Conservation (phyloP, 768 basidiomycete species). For the Termitomyces bulborhizus region DNA sequence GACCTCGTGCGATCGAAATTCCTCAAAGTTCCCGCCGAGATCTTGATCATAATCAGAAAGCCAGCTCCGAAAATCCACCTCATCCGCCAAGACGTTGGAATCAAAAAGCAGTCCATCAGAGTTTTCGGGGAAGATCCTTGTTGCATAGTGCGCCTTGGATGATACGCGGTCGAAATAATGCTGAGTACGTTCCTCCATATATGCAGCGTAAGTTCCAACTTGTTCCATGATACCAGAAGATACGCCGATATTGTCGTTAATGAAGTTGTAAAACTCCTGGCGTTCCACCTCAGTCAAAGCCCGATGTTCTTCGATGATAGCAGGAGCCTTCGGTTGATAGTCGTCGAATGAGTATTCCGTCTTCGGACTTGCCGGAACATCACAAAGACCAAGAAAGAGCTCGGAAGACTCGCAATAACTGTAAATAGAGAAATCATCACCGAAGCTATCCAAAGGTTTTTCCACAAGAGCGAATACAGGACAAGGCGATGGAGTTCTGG, state of each 20-base stretch:
- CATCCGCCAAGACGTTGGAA: conserved; percentile 8
- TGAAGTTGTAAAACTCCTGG: conserved; percentile 41
- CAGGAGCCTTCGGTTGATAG: conserved; percentile 12
- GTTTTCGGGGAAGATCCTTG: conserved; percentile 1
- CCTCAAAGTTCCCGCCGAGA: not conserved
- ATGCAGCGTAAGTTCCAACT: conserved; percentile 43
- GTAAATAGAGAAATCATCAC: conserved; percentile 14
- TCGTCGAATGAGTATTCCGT: not conserved
- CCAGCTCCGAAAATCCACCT: conserved; percentile 25
- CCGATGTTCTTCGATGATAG: conserved; percentile 21
- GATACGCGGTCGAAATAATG: conserved; percentile 41
- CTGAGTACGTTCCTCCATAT: conserved; percentile 43
- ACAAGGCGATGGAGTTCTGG: conserved; percentile 13
- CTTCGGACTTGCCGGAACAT: conserved; percentile 1
- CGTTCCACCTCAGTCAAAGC: conserved; percentile 41
- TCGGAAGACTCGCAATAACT: conserved; percentile 5
- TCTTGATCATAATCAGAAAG: conserved; percentile 16
- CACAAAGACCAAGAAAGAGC: conserved; percentile 10
- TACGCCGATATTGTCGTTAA: conserved; percentile 43
- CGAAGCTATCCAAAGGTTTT: conserved; percentile 13
- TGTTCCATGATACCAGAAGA: conserved; percentile 41
- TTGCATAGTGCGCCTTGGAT: conserved; percentile 7
- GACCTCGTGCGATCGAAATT: not conserved
- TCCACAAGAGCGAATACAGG: conserved; percentile 22
- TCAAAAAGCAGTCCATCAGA: not conserved